Evolutionary conservation across 208 protist genomes (phyloP), one percentile per base, ranked within the genome.

Genomic region (Herpetomonas samuelpessoai): DNA sequence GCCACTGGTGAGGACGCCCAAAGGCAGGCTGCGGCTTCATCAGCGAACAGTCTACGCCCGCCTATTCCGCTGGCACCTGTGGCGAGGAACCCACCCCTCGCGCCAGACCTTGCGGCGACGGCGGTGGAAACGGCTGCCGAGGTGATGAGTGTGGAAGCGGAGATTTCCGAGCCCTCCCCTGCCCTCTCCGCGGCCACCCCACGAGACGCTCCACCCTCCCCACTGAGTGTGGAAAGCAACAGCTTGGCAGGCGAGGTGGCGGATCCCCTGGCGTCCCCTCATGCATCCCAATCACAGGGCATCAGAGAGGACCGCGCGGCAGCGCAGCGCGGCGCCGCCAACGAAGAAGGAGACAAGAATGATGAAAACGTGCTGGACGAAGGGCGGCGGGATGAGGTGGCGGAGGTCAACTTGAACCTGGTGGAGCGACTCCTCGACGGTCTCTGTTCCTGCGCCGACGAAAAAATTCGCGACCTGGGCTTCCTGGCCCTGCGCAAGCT

Each of bases 401-500:
- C 12, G 44, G 44, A 48, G 44, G 44, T 48, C 10, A 48, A 48
- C 18, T 19, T 48, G 44, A 24, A 48, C 19, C 44, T 48, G 16
- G 19, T 48, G 16, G 44, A 48, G 18, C 19, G 44, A 4, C 44
- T 48, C 16, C 44, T 48, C 16, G 19, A 4, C 4, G 16, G 44
- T 4, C 44, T 48, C 16, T 48, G 44, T 19, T 19, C 18, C 16
- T 48, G 44, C 44, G 44, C 4, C 4, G 3, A 48, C 4, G 44
- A 48, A 19, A 48, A 48, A 19, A 48, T 48, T 19, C 44, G 44
- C 18, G 44, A 48, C 18, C 44, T 48, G 44, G 44, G 44, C 44
- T 48, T 48, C 22, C 44, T 6, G 10, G 44, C 44, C 16, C 10
- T 48, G 19, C 44, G 44, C 44, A 48, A 48, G 19, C 44, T 48